These are phyloP conservation scores for Pleoardoris graminearum DNA, from an alignment of 2,329 filamentous ascomycete species.

Conservation along the genomic window DNA sequence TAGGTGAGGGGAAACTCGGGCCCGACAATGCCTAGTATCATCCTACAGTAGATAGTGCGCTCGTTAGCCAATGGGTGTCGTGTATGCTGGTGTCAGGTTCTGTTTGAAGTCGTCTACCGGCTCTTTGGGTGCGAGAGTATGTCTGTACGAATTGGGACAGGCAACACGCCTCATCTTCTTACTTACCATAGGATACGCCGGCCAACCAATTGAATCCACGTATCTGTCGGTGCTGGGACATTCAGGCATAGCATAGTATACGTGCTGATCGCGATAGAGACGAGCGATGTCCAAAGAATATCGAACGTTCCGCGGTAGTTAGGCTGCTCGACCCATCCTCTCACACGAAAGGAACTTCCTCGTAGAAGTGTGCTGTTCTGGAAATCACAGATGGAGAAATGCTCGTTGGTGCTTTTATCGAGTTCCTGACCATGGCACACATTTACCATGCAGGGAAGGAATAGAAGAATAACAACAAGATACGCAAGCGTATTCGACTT, in stretches of 20 bases:
- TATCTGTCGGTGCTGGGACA: conserved; percentile 36
- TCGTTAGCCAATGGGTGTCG: neutral
- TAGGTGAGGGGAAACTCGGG: conserved; percentile 41
- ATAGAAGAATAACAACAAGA: neutral
- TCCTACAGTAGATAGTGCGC: conserved; percentile 3
- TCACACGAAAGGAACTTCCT: neutral
- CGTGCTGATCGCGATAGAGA: conserved; percentile 43
- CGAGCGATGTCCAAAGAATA: conserved; percentile 36
- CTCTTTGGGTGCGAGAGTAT: too few relatives aligned
- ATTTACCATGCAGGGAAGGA: neutral
- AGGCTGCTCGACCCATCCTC: conserved; percentile 22
- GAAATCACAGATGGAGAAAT: neutral
- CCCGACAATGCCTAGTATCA: conserved; percentile 38
- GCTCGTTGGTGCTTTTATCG: neutral
- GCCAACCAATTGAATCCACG: conserved; percentile 11
- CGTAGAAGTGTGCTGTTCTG: neutral
- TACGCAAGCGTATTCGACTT: neutral
- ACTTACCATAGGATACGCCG: conserved; percentile 30
- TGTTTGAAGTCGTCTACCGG: neutral
- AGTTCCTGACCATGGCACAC: neutral
- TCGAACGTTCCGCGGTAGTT: conserved; percentile 37
- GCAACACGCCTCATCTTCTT: too few relatives aligned
- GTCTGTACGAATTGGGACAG: too few relatives aligned
- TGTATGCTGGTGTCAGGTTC: too few relatives aligned
- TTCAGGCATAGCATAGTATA: conserved; percentile 42